Base-by-base conservation (phyloP, 2,329 filamentous ascomycete species). In the Cytospora piceicola region DNA sequence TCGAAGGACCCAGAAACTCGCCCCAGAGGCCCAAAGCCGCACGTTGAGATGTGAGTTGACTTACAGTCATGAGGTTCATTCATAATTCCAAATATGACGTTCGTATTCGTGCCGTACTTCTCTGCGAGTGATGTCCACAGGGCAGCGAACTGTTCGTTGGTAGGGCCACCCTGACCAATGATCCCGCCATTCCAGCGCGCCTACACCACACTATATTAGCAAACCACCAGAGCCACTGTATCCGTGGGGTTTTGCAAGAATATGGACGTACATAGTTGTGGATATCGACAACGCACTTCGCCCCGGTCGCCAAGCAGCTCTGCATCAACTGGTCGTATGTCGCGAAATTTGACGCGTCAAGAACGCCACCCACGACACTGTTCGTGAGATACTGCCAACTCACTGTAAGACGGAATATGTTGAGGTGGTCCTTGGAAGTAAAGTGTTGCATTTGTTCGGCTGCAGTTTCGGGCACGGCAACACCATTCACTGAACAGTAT, bases 71-170 rank as follows among this genome's bases (percentile, higher is more conserved):
- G 85, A 3, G 88, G 88, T 76, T 87, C 88, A 74, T 90, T 90
- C 87, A 90, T 90, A 54, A 90, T 72, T 4, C 86, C 87, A 69
- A 90, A 88, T 7, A 83, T 79, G 49, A 90, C 76, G 64, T 83
- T 85, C 34, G 79, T 73, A 53, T 85, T 76, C 6, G 71, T 70
- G 22, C 78, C 80, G 75, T 90, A 90, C 71, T 85, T 84, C 0
- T 75, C 77, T 1, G 88, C 87, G 9, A 87, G 73, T 59, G 84
- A 79, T 2, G 71, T 74, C 87, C 87, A 90, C 3, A 89, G 73
- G 39, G 77, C 77, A 5, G 80, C 82, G 69, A 89, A 97, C 15
- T 85, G 75, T 14, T 90, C 66, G 42, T 66, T 66, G 9, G 52
- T 49, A 14, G 66, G 88, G 0, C 87, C 88, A 12, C 86, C 87